Conservation (phyloP, 2,329 filamentous ascomycete genomes). For the Hypocreales sp. region DNA sequence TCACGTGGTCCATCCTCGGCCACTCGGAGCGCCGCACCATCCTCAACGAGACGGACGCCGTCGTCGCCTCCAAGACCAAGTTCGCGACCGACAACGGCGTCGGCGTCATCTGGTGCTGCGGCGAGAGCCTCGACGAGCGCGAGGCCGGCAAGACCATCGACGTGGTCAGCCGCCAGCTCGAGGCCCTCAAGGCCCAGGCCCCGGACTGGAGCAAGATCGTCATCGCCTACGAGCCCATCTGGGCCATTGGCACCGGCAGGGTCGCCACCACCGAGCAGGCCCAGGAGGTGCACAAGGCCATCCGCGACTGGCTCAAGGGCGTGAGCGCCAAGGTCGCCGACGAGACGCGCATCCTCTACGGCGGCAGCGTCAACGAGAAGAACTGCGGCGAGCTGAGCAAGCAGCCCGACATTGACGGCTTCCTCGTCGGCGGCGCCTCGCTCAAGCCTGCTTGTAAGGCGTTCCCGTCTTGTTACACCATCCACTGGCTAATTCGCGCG, state of each 20-base stretch:
- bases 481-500: background rate
- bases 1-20: conserved; percentile 83
- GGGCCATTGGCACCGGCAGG: conserved; percentile 89
- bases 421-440: conserved; percentile 90
- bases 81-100: conserved; percentile 75
- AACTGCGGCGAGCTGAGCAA: conserved; percentile 89
- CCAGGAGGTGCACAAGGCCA: conserved; percentile 84
- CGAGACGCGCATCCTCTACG: conserved; percentile 87
- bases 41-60: conserved; percentile 70
- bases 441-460: conserved; percentile 87
- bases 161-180: conserved; percentile 72
- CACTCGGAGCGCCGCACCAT: conserved; percentile 92
- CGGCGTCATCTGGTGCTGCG: conserved; percentile 91
- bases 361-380: conserved; percentile 93
- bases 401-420: conserved; percentile 92
- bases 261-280: conserved; percentile 80
- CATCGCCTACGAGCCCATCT: conserved; percentile 97
- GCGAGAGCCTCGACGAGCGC: conserved; percentile 86
- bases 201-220: conserved; percentile 89
- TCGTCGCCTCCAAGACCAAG: conserved; percentile 91
- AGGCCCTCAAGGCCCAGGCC: conserved; percentile 61
- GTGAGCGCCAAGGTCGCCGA: conserved; percentile 64
- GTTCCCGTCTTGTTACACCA: background rate
- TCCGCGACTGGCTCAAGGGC: conserved; percentile 76
- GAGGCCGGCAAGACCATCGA: conserved; percentile 75